phyloP scores from a whole-genome alignment of 139 green algal genomes.

The Chlorella sp. region DNA sequence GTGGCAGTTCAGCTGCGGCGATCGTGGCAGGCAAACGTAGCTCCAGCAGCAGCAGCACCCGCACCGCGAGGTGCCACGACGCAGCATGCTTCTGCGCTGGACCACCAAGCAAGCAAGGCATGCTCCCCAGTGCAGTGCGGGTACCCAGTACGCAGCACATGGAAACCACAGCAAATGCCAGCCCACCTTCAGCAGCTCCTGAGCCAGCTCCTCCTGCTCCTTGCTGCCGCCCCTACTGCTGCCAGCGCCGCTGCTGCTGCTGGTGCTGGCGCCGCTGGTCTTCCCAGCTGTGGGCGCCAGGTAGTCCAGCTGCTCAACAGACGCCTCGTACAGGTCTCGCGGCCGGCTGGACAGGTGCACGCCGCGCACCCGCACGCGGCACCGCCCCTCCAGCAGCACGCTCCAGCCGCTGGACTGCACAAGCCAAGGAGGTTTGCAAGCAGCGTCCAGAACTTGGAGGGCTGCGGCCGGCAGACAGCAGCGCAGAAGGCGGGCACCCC shows the following conservation, averaged over 20 bases:
- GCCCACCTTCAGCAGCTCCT: conserved; percentile 35
- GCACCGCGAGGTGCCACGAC: not conserved
- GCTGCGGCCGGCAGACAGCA: no score
- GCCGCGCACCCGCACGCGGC: conserved; percentile 20
- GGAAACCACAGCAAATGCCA: no score
- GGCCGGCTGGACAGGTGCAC: conserved; percentile 18
- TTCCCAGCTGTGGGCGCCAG: not conserved
- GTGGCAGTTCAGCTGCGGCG: not conserved
- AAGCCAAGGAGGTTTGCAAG: no score
- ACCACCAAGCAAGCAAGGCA: not conserved
- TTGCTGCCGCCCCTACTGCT: not conserved
- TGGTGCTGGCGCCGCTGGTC: not conserved
- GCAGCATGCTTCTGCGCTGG: no score
- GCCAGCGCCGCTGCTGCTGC: not conserved
- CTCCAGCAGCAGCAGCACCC: not conserved
- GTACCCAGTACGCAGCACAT: no score
- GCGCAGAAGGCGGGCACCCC: no score
- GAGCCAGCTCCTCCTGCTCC: conserved; percentile 23
- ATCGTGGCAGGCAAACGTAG: not conserved
- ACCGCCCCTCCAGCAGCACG: conserved; percentile 36
- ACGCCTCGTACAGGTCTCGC: conserved; percentile 3
- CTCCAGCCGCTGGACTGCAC: conserved; percentile 19
- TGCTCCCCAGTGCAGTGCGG: not conserved
- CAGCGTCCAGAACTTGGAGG: no score
- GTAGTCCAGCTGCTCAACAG: conserved; percentile 42